Conservation (phyloP, 805 yeast species). For the Candida boleticola region DNA sequence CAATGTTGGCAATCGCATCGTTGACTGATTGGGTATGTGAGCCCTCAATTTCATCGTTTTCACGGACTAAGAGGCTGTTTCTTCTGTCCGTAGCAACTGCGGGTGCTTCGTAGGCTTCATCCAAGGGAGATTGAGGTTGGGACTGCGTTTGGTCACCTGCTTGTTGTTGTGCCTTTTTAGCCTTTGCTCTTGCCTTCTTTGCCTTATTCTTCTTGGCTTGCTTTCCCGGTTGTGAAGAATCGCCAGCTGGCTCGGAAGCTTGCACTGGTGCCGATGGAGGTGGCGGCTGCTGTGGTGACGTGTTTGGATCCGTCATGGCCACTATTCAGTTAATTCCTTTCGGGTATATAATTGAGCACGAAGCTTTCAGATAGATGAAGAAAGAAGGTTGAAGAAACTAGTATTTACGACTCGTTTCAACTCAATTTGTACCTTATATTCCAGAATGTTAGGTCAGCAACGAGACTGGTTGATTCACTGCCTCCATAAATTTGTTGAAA, state of each 20-base stretch:
- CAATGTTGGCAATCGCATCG: not conserved
- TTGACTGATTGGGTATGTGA: not conserved
- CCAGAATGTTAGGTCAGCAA: too few species aligned
- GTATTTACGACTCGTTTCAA: too few species aligned
- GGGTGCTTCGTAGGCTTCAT: not conserved
- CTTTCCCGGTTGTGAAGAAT: not conserved
- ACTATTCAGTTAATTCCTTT: not conserved
- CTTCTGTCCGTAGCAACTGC: not conserved
- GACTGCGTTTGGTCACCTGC: not conserved
- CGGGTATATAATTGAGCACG: too few species aligned
- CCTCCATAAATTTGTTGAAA: too few species aligned
- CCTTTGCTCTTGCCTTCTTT: conserved; percentile 3
- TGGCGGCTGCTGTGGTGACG: conserved; percentile 1
- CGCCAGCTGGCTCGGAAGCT: not conserved
- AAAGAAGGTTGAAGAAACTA: too few species aligned
- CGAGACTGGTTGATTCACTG: too few species aligned
- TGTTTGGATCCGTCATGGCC: conserved; percentile 3
- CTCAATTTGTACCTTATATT: too few species aligned
- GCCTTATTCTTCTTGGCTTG: conserved; percentile 5
- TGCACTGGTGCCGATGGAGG: not conserved
- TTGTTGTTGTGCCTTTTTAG: conserved; percentile 1
- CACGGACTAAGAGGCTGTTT: not conserved
- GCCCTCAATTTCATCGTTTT: not conserved
- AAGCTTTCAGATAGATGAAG: too few species aligned
- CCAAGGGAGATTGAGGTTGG: not conserved